phyloP scores from a whole-genome alignment of 2,329 filamentous ascomycete genomes.

The Dendryphion nanum region DNA sequence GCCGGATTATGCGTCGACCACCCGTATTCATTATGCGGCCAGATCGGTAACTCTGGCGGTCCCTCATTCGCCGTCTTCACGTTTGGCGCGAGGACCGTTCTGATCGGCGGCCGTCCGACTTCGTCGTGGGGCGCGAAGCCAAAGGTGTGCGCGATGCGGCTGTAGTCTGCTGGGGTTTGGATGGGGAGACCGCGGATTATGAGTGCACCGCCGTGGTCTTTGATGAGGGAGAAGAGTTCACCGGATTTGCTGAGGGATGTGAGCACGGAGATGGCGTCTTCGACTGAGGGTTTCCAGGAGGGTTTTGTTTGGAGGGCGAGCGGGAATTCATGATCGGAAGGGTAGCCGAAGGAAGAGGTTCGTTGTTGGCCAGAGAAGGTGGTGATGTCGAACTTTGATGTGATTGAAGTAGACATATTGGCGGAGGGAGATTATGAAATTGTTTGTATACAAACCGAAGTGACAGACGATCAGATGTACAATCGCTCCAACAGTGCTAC shows the following conservation, averaged over 20 bases:
- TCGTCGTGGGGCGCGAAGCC: conserved; percentile 36
- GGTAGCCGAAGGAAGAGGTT: conserved; percentile 4
- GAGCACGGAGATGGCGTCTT: not conserved
- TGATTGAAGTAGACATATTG: no score
- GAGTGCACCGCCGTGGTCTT: conserved; percentile 32
- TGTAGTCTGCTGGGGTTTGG: conserved; percentile 33
- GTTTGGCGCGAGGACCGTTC: conserved; percentile 32
- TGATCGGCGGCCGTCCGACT: conserved; percentile 33
- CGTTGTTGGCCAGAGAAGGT: not conserved
- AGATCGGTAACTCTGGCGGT: conserved; percentile 41
- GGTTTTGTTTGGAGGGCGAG: conserved; percentile 4
- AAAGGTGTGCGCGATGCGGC: conserved; percentile 35
- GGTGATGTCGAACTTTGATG: not conserved
- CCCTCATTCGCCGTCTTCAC: conserved; percentile 42
- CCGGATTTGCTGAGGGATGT: not conserved
- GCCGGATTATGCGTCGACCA: conserved; percentile 40
- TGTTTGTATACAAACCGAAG: no score
- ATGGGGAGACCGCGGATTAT: conserved; percentile 36
- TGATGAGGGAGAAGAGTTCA: not conserved
- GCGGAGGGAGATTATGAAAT: no score
- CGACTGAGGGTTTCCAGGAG: conserved; percentile 8
- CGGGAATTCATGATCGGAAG: conserved; percentile 3
- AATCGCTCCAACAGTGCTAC: no score
- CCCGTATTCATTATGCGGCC: conserved; percentile 39
- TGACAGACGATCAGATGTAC: no score